Conservation (phyloP, 768 basidiomycete genomes). For the Macrolepiota dolichaula region DNA sequence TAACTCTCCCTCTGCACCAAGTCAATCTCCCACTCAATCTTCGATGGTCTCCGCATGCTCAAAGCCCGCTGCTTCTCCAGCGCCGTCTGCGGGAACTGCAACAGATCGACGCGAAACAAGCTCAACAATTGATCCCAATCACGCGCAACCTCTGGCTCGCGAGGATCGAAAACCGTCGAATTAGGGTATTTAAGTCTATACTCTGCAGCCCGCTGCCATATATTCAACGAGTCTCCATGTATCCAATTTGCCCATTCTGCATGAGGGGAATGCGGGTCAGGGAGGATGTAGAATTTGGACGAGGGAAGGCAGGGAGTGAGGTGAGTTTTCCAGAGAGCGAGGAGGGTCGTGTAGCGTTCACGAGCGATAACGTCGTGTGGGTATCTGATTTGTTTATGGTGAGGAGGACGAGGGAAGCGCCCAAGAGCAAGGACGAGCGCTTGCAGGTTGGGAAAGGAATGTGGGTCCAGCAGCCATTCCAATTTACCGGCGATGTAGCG, state of each 20-base stretch:
- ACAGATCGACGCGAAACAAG: background rate
- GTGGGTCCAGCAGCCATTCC: constrained; percentile 4
- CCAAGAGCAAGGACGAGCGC: constrained; percentile 2
- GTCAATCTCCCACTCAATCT: constrained; percentile 12
- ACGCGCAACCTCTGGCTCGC: background rate
- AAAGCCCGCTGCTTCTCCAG: background rate
- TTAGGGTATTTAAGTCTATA: constrained; percentile 4
- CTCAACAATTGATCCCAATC: background rate
- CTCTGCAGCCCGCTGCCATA: background rate
- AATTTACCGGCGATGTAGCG: constrained; percentile 1
- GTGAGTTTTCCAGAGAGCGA: constrained; percentile 6
- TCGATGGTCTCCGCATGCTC: background rate
- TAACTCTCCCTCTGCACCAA: constrained; percentile 8
- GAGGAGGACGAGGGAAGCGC: constrained; percentile 8
- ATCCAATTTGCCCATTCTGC: constrained; percentile 7
- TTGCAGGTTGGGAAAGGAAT: background rate
- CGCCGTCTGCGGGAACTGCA: background rate
- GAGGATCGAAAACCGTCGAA: constrained; percentile 5
- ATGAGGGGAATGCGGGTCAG: background rate
- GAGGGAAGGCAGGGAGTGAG: background rate
- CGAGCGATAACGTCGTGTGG: background rate
- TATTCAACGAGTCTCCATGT: background rate
- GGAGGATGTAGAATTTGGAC: constrained; percentile 5
- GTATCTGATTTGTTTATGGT: background rate
- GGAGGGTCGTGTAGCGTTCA: background rate